Conservation (phyloP, 2,329 filamentous ascomycete genomes). For the Neofusicoccum parvum region DNA sequence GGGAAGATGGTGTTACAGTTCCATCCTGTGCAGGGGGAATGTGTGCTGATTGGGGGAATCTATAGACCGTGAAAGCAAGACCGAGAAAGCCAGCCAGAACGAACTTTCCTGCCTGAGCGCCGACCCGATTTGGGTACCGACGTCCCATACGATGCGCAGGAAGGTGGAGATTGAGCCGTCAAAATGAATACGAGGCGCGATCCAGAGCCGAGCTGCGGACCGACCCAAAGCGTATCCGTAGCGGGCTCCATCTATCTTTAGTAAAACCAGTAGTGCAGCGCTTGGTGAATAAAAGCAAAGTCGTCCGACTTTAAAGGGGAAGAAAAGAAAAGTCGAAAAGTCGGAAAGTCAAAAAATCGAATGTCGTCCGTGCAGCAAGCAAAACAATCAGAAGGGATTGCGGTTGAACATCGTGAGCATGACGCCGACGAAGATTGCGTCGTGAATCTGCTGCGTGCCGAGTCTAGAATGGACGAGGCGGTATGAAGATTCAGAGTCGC, state of each 20-base stretch:
- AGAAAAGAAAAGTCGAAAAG: neutral
- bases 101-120: neutral
- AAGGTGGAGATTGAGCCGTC: neutral
- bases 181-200: neutral
- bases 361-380: neutral
- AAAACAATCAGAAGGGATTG: neutral
- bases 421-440: neutral
- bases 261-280: neutral
- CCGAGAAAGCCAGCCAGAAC: neutral
- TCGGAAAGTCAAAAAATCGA: neutral
- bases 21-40: neutral
- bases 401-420: neutral
- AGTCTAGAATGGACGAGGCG: neutral
- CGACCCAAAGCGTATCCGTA: neutral
- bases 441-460: neutral
- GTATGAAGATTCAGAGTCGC: neutral
- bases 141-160: neutral
- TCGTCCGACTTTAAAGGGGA: neutral
- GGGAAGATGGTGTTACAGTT: neutral
- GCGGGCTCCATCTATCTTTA: neutral
- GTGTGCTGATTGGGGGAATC: neutral
- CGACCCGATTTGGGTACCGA: neutral
- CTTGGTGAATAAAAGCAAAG: neutral
- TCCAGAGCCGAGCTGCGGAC: neutral
- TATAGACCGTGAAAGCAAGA: neutral